Conservation (phyloP, 2,329 filamentous ascomycete species). For the Scedosporium apiospermum region DNA sequence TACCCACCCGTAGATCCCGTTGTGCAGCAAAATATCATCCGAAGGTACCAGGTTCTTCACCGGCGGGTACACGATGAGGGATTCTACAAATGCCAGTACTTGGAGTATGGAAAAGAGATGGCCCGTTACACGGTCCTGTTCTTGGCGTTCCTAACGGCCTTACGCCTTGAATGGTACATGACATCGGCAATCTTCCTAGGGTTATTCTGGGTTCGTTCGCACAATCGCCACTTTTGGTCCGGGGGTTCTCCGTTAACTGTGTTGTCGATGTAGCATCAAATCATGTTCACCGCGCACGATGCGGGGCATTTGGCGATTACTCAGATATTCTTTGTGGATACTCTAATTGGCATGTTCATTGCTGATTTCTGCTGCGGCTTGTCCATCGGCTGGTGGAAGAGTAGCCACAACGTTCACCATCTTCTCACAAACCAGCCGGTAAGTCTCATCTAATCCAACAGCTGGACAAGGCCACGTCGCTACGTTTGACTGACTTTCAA, state of each 20-base stretch:
- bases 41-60: constrained; percentile 47
- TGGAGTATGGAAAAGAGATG: constrained; percentile 48
- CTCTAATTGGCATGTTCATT: constrained; percentile 51
- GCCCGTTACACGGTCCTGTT: constrained; percentile 46
- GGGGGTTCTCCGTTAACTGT: constrained; percentile 8
- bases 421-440: constrained; percentile 54
- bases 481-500: background rate
- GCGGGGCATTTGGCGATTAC: constrained; percentile 56
- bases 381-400: constrained; percentile 62
- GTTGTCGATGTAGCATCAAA: constrained; percentile 41
- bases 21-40: constrained; percentile 44
- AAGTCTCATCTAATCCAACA: constrained; percentile 10
- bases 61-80: constrained; percentile 43
- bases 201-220: constrained; percentile 43
- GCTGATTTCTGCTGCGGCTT: constrained; percentile 58
- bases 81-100: constrained; percentile 48
- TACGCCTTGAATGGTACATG: constrained; percentile 44
- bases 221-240: background rate
- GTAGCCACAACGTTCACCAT: constrained; percentile 60
- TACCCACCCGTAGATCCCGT: constrained; percentile 45
- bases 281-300: constrained; percentile 61
- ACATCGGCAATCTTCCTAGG: constrained; percentile 50
- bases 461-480: background rate
- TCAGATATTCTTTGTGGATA: constrained; percentile 46
- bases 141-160: constrained; percentile 30